Base-by-base conservation (phyloP, 495 filamentous ascomycete species). In the Lophiotrema nucula region DNA sequence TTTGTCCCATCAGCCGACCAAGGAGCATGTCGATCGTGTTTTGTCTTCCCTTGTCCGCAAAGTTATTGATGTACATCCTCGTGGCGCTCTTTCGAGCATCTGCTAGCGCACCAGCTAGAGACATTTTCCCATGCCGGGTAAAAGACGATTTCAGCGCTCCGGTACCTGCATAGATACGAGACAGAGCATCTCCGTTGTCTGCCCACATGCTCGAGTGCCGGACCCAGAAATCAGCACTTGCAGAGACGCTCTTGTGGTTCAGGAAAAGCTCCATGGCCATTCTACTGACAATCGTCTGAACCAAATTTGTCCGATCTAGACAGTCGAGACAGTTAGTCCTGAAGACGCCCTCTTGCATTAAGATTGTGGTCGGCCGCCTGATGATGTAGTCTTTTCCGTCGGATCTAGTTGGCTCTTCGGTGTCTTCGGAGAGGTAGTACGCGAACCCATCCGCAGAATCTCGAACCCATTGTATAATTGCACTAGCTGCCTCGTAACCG, bases 241-340 rank as follows among this genome's bases (percentile, higher is more conserved):
- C 81, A 48, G 62, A 73, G 64, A 88, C 81, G 5, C 78, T 80
- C 62, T 86, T 80, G 49, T 92, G 88, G 5, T 74, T 66, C 2
- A 96, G 72, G 57, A 95, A 96, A 0, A 81, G 70, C 63, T 95
- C 90, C 2, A 97, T 75, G 10, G 90, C 89, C 89, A 97, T 89
- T 56, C 86, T 85, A 44, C 89, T 95, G 64, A 98, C 85, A 56
- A 96, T 90, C 0, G 90, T 96, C 71, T 98, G 93, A 18, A 98
- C 88, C 23, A 97, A 79, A 71, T 98, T 98, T 11, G 93, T 98
- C 46, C 93, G 83, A 70, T 98, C 93, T 22, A 98, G 79, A 69
- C 93, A 98, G 69, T 98, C 93, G 22, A 98, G 76, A 68, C 93
- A 98, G 63, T 98, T 98, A 0, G 91, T 96, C 46, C 93, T 82